These are phyloP conservation scores for Flaveria trinervia DNA, from an alignment of 129 eudicot species.

Conservation along the genomic window DNA sequence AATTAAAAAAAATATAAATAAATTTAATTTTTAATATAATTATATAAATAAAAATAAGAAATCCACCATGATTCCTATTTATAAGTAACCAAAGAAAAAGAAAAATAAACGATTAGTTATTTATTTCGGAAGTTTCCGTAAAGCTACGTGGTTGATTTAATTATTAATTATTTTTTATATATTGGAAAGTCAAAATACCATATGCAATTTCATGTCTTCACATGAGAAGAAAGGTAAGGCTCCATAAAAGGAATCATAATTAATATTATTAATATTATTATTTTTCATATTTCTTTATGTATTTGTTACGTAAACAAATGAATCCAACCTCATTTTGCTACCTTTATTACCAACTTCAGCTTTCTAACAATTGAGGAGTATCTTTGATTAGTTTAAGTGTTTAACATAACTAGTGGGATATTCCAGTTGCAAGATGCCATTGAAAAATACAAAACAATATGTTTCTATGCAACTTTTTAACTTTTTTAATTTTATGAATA, in stretches of 20 bases:
- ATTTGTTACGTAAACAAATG: constrained; percentile 28
- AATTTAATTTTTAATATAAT: no score
- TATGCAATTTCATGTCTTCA: constrained; percentile 30
- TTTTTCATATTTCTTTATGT: not conserved
- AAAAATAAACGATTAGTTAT: no score
- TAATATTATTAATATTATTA: not conserved
- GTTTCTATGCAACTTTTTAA: not conserved
- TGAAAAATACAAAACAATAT: not conserved
- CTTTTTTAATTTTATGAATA: not conserved
- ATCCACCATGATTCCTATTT: no score
- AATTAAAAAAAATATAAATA: no score
- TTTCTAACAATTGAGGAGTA: constrained; percentile 2
- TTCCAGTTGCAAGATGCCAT: constrained; percentile 24
- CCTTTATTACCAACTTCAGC: constrained; percentile 29
- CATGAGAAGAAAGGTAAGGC: constrained; percentile 28
- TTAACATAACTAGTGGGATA: constrained; percentile 21
- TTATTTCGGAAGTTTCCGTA: not conserved
- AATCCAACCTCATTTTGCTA: constrained; percentile 24
- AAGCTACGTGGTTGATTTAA: not conserved
- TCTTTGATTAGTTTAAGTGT: not conserved
- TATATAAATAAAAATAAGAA: no score
- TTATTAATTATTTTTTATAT: constrained; percentile 3
- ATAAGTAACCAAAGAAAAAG: not conserved
- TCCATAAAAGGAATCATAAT: constrained; percentile 2
- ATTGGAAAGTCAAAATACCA: constrained; percentile 25